Percentiles rank a stretch among this genome's conserved stretches.
phyloP scores from a whole-genome alignment of 768 basidiomycete genomes.

The Gymnopilus dilepis region DNA sequence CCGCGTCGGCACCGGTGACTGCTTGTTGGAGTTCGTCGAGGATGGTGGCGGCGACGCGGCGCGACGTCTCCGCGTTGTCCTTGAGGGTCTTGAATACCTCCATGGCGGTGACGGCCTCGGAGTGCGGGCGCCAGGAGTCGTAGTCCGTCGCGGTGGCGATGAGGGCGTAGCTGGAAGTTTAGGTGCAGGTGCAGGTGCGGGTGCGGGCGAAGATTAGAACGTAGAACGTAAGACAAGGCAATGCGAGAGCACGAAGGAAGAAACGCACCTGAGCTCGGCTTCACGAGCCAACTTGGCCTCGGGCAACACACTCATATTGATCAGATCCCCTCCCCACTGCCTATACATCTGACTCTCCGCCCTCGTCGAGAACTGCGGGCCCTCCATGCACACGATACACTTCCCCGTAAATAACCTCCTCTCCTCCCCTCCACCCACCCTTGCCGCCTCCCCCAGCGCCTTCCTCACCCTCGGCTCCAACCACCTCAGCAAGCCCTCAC shows the following conservation, averaged over 20 bases:
- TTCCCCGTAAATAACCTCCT: slow-evolving; percentile 80
- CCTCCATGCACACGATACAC: slow-evolving; percentile 96
- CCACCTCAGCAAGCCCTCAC: slow-evolving; percentile 64
- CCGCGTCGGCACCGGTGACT: slow-evolving; percentile 37
- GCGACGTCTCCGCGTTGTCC: slow-evolving; percentile 85
- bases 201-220: too few relatives aligned
- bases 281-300: slow-evolving; percentile 98
- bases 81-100: slow-evolving; percentile 91
- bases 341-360: slow-evolving; percentile 97
- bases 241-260: neutral
- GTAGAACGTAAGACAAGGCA: too few relatives aligned
- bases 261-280: slow-evolving; percentile 84
- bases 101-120: slow-evolving; percentile 84
- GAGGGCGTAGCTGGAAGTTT: slow-evolving; percentile 84
- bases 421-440: slow-evolving; percentile 61
- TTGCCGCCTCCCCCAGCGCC: slow-evolving; percentile 63
- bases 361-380: slow-evolving; percentile 96
- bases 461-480: slow-evolving; percentile 66
- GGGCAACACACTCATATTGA: slow-evolving; percentile 97
- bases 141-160: slow-evolving; percentile 94
- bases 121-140: slow-evolving; percentile 89
- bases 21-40: slow-evolving; percentile 74
- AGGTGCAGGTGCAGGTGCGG: too few relatives aligned
- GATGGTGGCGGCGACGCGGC: slow-evolving; percentile 71
- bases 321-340: slow-evolving; percentile 89